Percentiles rank a stretch among this genome's conserved stretches.
Evolutionary conservation across 2,329 filamentous ascomycete genomes (phyloP).

Genomic region (Xylogone sp.): DNA sequence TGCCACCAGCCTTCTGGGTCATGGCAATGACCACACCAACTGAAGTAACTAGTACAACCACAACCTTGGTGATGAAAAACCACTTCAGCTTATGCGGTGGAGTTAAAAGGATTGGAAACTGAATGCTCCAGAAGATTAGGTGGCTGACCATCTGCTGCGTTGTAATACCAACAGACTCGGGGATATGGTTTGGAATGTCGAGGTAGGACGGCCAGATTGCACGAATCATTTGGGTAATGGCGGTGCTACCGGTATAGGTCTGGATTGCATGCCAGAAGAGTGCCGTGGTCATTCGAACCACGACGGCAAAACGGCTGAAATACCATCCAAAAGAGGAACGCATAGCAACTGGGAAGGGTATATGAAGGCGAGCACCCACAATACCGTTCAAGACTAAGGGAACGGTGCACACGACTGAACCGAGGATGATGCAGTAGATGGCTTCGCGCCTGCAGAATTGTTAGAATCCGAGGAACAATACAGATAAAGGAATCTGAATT

Average conservation of each 20-base stretch:
- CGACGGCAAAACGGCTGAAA: constrained; percentile 33
- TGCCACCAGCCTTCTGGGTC: constrained; percentile 18
- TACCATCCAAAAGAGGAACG: constrained; percentile 42
- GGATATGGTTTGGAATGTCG: constrained; percentile 47
- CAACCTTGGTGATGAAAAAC: constrained; percentile 48
- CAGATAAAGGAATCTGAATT: neutral
- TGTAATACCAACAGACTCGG: constrained; percentile 46
- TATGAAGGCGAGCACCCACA: constrained; percentile 40
- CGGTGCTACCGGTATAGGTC: constrained; percentile 26
- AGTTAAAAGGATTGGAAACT: constrained; percentile 42
- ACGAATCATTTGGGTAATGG: constrained; percentile 37
- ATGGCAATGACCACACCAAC: constrained; percentile 20
- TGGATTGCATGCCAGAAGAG: constrained; percentile 26
- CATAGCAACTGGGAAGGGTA: constrained; percentile 41
- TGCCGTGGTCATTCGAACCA: constrained; percentile 32
- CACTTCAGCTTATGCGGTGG: constrained; percentile 42
- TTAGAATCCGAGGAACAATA: neutral
- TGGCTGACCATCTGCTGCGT: constrained; percentile 52
- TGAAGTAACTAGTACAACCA: constrained; percentile 16
- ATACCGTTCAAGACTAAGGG: constrained; percentile 43
- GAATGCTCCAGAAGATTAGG: constrained; percentile 36
- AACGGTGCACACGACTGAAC: constrained; percentile 52
- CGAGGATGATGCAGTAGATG: constrained; percentile 45
- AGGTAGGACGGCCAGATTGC: constrained; percentile 53
- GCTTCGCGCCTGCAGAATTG: constrained; percentile 14